phyloP scores from a whole-genome alignment of 2,329 filamentous ascomycete genomes.

The Alternaria consortialis region DNA sequence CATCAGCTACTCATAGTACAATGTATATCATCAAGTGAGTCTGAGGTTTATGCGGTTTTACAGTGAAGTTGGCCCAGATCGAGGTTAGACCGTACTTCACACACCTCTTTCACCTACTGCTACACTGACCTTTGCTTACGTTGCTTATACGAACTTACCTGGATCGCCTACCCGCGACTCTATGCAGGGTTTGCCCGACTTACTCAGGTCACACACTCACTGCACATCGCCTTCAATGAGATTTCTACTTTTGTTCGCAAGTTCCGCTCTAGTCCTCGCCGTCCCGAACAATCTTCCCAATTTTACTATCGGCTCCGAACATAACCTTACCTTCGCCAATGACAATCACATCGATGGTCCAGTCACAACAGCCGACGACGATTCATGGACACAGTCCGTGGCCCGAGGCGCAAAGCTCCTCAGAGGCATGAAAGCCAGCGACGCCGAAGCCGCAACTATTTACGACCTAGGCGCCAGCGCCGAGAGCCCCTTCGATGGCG shows the following conservation, averaged over 20 bases:
- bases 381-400: constrained; percentile 12
- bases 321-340: background rate
- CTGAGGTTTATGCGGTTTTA: background rate
- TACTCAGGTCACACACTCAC: background rate
- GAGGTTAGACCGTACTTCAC: background rate
- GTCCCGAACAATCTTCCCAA: background rate
- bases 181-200: background rate
- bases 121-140: background rate
- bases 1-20: background rate
- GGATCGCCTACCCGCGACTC: too few relatives aligned
- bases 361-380: background rate
- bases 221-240: background rate
- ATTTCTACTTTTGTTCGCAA: background rate
- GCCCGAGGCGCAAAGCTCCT: constrained; percentile 20
- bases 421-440: constrained; percentile 21
- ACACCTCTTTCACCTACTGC: background rate
- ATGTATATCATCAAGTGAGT: background rate
- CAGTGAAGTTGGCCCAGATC: background rate
- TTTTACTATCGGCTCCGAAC: too few relatives aligned
- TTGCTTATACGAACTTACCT: background rate
- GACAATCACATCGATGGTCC: background rate
- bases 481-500: constrained; percentile 16
- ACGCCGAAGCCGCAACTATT: constrained; percentile 16
- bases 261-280: background rate
- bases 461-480: constrained; percentile 13